These are phyloP conservation scores for Microcyclosporella mali DNA, from an alignment of 2,329 filamentous ascomycete genomes.

Conservation along the genomic window DNA sequence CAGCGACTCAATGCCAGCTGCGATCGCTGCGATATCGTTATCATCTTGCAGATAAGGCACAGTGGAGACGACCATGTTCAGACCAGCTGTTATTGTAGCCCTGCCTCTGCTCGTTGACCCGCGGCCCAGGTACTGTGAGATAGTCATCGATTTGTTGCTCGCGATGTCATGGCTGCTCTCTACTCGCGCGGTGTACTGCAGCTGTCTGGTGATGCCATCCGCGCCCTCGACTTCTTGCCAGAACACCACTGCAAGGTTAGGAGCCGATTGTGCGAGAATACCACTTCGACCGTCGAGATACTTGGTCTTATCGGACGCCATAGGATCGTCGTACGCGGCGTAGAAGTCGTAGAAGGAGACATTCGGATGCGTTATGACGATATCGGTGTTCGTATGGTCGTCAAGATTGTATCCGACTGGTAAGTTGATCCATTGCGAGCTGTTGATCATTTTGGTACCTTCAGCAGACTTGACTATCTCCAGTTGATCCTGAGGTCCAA, in stretches of 20 bases:
- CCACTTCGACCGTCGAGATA: conserved; percentile 48
- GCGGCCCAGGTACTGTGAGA: conserved; percentile 56
- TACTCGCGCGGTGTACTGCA: conserved; percentile 62
- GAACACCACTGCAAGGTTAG: conserved; percentile 59
- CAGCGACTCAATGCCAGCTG: conserved; percentile 57
- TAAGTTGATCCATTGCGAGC: conserved; percentile 45
- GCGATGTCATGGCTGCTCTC: conserved; percentile 48
- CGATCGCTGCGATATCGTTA: conserved; percentile 58
- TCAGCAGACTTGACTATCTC: conserved; percentile 43
- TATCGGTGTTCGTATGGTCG: conserved; percentile 53
- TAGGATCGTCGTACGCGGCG: conserved; percentile 48
- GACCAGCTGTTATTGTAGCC: conserved; percentile 53
- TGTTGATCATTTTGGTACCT: conserved; percentile 39
- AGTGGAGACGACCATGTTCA: conserved; percentile 54
- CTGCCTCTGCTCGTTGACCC: conserved; percentile 57
- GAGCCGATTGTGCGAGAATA: conserved; percentile 58
- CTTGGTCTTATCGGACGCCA: conserved; percentile 34
- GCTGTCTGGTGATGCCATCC: conserved; percentile 57
- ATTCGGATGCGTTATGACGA: conserved; percentile 47
- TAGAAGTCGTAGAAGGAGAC: conserved; percentile 61
- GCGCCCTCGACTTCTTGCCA: conserved; percentile 52
- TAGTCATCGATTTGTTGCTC: conserved; percentile 36
- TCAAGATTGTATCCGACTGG: conserved; percentile 48
- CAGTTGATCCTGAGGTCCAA: conserved; percentile 53
- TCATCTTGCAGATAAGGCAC: conserved; percentile 54